Base-by-base conservation (phyloP, 2,329 filamentous ascomycete species). In the Stemphylium beticola region DNA sequence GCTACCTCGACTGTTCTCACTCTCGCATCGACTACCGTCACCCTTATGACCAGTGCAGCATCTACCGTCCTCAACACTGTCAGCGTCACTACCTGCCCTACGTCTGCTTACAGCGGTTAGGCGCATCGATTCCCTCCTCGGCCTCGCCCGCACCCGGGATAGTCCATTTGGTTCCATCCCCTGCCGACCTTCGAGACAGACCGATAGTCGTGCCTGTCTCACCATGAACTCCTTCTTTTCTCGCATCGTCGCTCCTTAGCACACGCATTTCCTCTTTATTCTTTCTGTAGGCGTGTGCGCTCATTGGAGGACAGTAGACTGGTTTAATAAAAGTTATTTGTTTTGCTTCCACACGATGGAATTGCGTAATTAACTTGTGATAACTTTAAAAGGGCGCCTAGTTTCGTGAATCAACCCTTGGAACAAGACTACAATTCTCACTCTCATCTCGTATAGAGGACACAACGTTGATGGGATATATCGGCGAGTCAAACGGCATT, bases 201-300 rank as follows among this genome's bases (percentile, higher is more conserved):
- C 22, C 3, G 22, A 24, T 7, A 24, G 6, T 24, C 22, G 22
- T 24, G 17, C 11, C 24, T 2, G 12, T 39, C 39, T 34, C 26
- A 29, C 31, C 39, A 10, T 24, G 3, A n/a, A 26, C 24, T 10
- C 4, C 24, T 15, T 33, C 12, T 18, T 36, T 10, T 12, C 17
- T 36, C 29, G 14, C 38, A 46, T 33, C 4, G 20, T 51, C 52
- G 20, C 41, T 55, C 52, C 17, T 51, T 55, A 51, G 31, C 17
- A 51, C n/a, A 43, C 18, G 12, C 14, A 24, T 34, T 31, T 17
- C 22, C n/a, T 26, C 33, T 18, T 15, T 24, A 12, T 10, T 2
- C 10, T 15, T 31, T 15, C 9, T 7, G 3, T 20, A 20, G 31
- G 10, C 24, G 36, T 47, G 14, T 42, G 37, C 9, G 12, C n/a